Evolutionary conservation across 1,284 basidiomycete genomes (phyloP).

Genomic region (Ganoderma boninense): DNA sequence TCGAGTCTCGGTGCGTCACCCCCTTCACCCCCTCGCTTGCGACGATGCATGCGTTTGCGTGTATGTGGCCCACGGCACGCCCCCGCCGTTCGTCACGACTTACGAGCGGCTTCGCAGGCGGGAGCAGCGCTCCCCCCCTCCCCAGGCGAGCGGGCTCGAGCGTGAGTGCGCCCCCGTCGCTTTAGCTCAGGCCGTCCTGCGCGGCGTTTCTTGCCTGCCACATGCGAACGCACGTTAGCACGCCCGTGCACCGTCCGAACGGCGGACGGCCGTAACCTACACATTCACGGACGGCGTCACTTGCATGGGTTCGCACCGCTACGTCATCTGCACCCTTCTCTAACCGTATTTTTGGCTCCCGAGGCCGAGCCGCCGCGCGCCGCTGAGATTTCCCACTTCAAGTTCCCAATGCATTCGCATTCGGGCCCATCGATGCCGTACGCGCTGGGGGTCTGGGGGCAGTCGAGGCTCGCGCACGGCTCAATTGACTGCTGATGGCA

Average conservation of each 20-base stretch:
- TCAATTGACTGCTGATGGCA: neutral
- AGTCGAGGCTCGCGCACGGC: neutral
- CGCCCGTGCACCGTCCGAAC: neutral
- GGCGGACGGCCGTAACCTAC: neutral
- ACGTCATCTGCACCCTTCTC: constrained; percentile 1
- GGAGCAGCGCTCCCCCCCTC: neutral
- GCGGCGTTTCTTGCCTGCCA: constrained; percentile 5
- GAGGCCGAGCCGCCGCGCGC: neutral
- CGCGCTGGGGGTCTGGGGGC: neutral
- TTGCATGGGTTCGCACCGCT: neutral
- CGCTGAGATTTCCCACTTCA: neutral
- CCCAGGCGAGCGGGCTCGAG: neutral
- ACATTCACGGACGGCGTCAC: neutral
- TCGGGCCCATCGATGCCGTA: constrained; percentile 3
- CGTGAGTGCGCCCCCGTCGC: neutral
- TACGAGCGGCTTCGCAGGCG: neutral
- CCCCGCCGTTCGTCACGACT: neutral
- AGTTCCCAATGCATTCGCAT: too few relatives aligned
- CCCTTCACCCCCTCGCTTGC: neutral
- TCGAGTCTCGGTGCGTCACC: neutral
- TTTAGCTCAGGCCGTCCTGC: constrained; percentile 1
- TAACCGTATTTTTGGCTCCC: neutral
- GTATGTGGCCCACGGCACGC: neutral
- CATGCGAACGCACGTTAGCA: neutral
- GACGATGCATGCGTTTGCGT: neutral